Percentiles rank a stretch among this genome's conserved stretches.
These are phyloP conservation scores for Malus orientalis DNA, from an alignment of 306 rosid genomes.

Conservation along the genomic window DNA sequence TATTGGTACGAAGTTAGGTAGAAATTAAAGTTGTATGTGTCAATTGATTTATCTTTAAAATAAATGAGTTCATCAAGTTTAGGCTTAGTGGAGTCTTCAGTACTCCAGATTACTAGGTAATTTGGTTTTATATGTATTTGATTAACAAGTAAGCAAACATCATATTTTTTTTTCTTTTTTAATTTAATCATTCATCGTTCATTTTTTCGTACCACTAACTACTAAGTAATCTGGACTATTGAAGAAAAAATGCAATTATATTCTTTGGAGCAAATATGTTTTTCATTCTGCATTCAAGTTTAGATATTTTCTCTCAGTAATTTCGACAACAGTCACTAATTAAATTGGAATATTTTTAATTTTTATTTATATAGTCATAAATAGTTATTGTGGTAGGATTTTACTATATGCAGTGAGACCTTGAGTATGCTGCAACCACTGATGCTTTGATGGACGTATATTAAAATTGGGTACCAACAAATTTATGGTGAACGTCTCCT, in stretches of 20 bases:
- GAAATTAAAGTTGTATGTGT: not conserved
- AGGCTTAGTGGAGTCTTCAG: no score
- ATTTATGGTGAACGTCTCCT: not conserved
- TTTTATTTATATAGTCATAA: not conserved
- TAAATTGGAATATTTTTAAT: not conserved
- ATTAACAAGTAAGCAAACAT: no score
- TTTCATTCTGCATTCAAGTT: not conserved
- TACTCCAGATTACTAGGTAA: no score
- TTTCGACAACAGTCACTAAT: not conserved
- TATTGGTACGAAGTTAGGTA: not conserved
- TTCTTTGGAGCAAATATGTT: not conserved
- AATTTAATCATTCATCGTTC: no score
- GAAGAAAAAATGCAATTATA: no score
- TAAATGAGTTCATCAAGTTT: not conserved
- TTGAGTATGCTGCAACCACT: not conserved
- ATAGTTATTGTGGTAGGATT: not conserved
- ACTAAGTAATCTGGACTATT: no score
- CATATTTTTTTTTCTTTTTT: no score
- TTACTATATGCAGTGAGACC: not conserved
- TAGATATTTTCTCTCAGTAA: not conserved
- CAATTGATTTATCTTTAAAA: not conserved
- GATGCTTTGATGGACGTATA: not conserved
- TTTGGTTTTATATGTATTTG: no score
- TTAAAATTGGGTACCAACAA: not conserved
- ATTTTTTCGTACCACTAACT: no score